Evolutionary conservation across 108 stramenopile species (phyloP), one percentile per base, ranked within the genome.

Genomic region (Cyclostephanos tholiformis): DNA sequence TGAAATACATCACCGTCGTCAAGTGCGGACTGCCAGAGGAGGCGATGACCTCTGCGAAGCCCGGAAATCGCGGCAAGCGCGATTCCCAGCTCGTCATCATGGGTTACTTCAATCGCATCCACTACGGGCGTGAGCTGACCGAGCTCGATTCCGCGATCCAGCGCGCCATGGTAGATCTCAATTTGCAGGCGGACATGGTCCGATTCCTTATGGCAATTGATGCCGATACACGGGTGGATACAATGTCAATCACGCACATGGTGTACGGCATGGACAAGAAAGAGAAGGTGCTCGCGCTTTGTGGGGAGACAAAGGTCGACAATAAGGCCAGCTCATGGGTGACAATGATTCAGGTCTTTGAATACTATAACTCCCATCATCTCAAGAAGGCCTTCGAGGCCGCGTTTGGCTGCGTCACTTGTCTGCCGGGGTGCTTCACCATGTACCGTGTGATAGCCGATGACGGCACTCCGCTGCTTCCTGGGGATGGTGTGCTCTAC

Each of bases 31-130:
- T 76, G 6, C 77, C 78, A 13, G 83, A 29, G 0, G 86, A 86
- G 53, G 71, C 71, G 17, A 80, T 74, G 30, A 63, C 66, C 7
- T 76, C 74, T 14, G 55, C 77, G 46, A 80, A 80, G 61, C 78
- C 86, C 41, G 86, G 86, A 60, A 86, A 86, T 67, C 77, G 86
- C 43, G 86, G 86, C 63, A 86, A 86, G 83, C 75, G 86, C 48
- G 86, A 86, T 36, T 86, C 86, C 29, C 86, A 86, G 80, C 86
- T 86, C 25, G 67, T 86, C 8, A 80, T 68, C 11, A 78, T 78
- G 12, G 86, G 86, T 27, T 70, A 84, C 39, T 84, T 67, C 69
- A 86, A 86, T 52, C 83, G 86, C 55, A 78, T 86, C 35, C 86
- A 84, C 36, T 80, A 86, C 30, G 82, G 81, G 14, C 80, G 86